Base-by-base conservation (phyloP, 805 yeast genomes). In the Myxozyma vanderwaltii region DNA sequence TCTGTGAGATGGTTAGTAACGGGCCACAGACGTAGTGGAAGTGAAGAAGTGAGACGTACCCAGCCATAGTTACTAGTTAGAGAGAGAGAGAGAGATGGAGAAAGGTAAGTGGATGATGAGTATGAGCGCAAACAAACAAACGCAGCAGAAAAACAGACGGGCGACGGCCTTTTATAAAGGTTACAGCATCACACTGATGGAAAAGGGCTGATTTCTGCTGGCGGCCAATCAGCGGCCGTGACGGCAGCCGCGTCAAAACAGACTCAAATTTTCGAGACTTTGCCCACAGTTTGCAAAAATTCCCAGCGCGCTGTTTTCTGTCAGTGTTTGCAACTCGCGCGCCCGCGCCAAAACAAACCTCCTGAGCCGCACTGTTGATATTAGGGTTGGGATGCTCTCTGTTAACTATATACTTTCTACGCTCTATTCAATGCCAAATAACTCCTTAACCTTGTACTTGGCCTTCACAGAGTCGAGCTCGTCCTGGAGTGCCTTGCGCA, bases 401-500 rank as follows among this genome's bases (percentile, higher is more conserved):
- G n/a, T n/a, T n/a, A n/a, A n/a, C n/a, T n/a, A n/a, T n/a, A n/a
- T n/a, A n/a, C n/a, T n/a, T n/a, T n/a, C n/a, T n/a, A 10, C 19
- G 13, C 26, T 26, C n/a, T 57, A 57, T 41, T 39, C 48, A 45
- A 59, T 56, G 17, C 64, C 64, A 41, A 58, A 61, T 54, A 61
- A 46, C 59, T 57, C 64, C 56, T 58, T 53, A 39, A 61, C 44
- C 49, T 54, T 56, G 53, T 63, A 58, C 56, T 63, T 62, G 17
- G 26, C 40, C 55, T 56, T 55, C 29, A 63, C 66, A 3, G 54
- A 63, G 40, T 55, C 62, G 17, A 63, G 54, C 51, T 62, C 64
- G 24, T 53, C 70, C 51, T 74, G 68, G 64, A 88, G 74, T 57
- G 77, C 79, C 49, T 74, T 71, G 53, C 77, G 72, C 71, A 86